Evolutionary conservation across 352 stramenopile species (phyloP).

Genomic region (Pythium scleroteichum): DNA sequence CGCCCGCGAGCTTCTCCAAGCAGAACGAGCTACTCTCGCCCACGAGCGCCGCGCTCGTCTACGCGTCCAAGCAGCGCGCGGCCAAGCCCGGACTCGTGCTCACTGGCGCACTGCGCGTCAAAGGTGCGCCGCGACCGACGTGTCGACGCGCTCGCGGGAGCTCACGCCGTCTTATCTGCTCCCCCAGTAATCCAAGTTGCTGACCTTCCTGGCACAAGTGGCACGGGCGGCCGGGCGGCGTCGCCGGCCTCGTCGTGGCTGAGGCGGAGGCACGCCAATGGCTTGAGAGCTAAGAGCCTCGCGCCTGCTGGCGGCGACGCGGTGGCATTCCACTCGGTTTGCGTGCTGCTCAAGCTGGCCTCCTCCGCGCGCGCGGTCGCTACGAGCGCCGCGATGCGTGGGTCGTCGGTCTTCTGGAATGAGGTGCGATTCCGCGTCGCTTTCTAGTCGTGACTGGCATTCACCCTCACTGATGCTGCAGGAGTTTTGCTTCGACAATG

Average conservation of each 20-base stretch:
- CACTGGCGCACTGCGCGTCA: slow-evolving; percentile 55
- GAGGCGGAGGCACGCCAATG: slow-evolving; percentile 25
- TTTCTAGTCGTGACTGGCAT: not conserved
- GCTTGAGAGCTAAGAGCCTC: slow-evolving; percentile 30
- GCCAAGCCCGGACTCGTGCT: slow-evolving; percentile 47
- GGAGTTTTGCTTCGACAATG: slow-evolving; percentile 75
- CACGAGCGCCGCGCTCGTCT: slow-evolving; percentile 45
- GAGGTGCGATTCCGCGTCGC: slow-evolving; percentile 10
- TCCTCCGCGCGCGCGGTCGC: slow-evolving; percentile 34
- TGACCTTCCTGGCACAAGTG: slow-evolving; percentile 25
- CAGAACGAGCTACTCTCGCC: slow-evolving; percentile 45
- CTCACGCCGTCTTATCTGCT: not conserved
- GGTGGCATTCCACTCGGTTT: slow-evolving; percentile 38
- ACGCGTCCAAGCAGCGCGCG: slow-evolving; percentile 50
- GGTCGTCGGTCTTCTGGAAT: slow-evolving; percentile 49
- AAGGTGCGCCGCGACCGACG: slow-evolving; percentile 27
- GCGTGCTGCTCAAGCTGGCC: slow-evolving; percentile 44
- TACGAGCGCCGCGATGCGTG: slow-evolving; percentile 46
- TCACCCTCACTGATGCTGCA: slow-evolving; percentile 19
- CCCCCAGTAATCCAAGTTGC: slow-evolving; percentile 31
- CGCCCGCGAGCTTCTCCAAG: slow-evolving; percentile 26
- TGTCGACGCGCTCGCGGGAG: not conserved
- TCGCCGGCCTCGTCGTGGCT: slow-evolving; percentile 51
- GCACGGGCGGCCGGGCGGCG: slow-evolving; percentile 23
- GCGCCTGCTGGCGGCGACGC: not conserved